Conservation (phyloP, 352 stramenopile species). For the Globisporangium solare region DNA sequence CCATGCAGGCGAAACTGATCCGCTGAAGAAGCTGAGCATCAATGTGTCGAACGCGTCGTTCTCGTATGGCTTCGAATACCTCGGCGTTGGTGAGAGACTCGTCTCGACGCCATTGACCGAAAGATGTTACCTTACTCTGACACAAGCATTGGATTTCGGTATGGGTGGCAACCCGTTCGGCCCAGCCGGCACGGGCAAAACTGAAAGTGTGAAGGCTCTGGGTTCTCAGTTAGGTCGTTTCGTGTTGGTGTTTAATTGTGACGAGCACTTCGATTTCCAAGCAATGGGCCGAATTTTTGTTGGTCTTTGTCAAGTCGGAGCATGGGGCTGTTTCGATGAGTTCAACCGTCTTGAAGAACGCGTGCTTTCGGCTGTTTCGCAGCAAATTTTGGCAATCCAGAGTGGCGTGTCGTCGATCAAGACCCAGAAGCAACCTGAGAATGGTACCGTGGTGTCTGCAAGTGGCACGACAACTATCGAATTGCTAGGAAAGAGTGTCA, state of each 20-base stretch:
- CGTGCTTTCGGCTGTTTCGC: conserved; percentile 98
- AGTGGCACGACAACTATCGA: conserved; percentile 79
- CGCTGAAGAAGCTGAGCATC: conserved; percentile 93
- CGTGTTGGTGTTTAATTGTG: conserved; percentile 99
- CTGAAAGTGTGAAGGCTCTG: conserved; percentile 99
- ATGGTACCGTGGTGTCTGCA: conserved; percentile 15
- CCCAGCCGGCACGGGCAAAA: conserved; percentile 99
- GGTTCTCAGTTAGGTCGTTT: conserved; percentile 98
- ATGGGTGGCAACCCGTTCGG: conserved; percentile 99
- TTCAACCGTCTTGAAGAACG: conserved; percentile 99
- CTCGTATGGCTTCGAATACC: conserved; percentile 99
- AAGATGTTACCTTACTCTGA: conserved; percentile 99
- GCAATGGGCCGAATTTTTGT: conserved; percentile 99
- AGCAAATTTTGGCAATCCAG: conserved; percentile 99
- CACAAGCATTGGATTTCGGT: conserved; percentile 97
- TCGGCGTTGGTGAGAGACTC: conserved; percentile 98
- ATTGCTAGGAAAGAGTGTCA: conserved; percentile 93
- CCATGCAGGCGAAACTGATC: conserved; percentile 68
- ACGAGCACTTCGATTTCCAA: conserved; percentile 99
- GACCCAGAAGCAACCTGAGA: conserved; percentile 37
- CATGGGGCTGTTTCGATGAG: conserved; percentile 99
- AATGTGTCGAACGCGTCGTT: conserved; percentile 98
- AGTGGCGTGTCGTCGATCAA: conserved; percentile 91
- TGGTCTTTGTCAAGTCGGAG: conserved; percentile 98
- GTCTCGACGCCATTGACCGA: conserved; percentile 99